Conservation (phyloP, 2,329 filamentous ascomycete genomes). For the Colletotrichum lentis region DNA sequence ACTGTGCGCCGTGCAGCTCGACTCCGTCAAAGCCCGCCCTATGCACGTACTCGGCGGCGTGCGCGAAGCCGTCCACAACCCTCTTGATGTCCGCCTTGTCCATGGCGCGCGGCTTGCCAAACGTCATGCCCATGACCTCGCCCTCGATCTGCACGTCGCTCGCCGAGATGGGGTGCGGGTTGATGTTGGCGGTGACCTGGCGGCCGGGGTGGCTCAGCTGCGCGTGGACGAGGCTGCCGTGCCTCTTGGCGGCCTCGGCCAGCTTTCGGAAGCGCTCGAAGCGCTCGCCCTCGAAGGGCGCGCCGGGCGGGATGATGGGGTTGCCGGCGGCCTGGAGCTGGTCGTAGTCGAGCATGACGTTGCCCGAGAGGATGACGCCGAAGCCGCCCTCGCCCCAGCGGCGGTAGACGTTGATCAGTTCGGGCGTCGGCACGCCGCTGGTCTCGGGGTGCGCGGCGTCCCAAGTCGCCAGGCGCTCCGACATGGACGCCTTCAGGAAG, state of each 20-base stretch:
- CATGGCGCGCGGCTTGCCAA: slow-evolving; percentile 61
- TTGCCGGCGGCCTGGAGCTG: slow-evolving; percentile 64
- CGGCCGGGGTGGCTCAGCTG: slow-evolving; percentile 72
- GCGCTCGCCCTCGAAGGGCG: slow-evolving; percentile 61
- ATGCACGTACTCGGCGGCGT: slow-evolving; percentile 64
- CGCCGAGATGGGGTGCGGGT: slow-evolving; percentile 51
- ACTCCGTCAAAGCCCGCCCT: slow-evolving; percentile 63
- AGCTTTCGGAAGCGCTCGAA: slow-evolving; percentile 62
- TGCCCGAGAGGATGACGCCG: slow-evolving; percentile 66
- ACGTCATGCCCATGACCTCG: slow-evolving; percentile 56
- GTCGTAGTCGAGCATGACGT: slow-evolving; percentile 67
- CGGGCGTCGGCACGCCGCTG: slow-evolving; percentile 54
- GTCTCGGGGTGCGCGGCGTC: slow-evolving; percentile 59
- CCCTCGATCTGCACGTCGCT: slow-evolving; percentile 51
- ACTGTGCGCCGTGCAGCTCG: slow-evolving; percentile 57
- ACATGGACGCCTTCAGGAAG: slow-evolving; percentile 74
- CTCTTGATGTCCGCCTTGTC: slow-evolving; percentile 60
- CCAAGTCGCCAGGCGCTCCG: slow-evolving; percentile 70
- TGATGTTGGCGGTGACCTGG: slow-evolving; percentile 51
- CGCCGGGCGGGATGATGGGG: slow-evolving; percentile 62
- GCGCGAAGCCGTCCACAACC: slow-evolving; percentile 63
- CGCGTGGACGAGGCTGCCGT: slow-evolving; percentile 64
- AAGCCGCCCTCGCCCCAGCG: slow-evolving; percentile 64
- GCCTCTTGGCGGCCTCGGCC: slow-evolving; percentile 59
- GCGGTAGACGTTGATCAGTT: slow-evolving; percentile 62